Conservation (phyloP, 176 grass and related monocot species). For the Coix lacrymajobi region DNA sequence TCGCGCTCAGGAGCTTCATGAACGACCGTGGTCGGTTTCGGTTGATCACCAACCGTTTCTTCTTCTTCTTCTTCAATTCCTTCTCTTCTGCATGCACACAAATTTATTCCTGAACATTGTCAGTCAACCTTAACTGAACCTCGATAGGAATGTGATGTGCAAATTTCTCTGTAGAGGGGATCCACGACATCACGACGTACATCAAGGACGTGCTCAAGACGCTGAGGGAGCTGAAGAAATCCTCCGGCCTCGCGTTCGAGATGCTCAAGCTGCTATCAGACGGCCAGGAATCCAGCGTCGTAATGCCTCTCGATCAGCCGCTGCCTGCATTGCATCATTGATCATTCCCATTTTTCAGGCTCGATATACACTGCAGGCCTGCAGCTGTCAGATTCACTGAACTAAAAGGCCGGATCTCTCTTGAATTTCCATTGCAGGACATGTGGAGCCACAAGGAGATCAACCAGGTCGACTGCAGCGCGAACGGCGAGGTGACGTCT, state of each 20-base stretch:
- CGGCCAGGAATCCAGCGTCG: constrained; percentile 65
- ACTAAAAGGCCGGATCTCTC: background rate
- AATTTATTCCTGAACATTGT: too few species aligned
- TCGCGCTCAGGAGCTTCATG: constrained; percentile 67
- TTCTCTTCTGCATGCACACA: too few species aligned
- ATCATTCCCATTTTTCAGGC: background rate
- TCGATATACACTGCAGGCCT: background rate
- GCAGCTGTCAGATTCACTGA: background rate
- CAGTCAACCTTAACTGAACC: background rate
- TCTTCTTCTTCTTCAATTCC: too few species aligned
- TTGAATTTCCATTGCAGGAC: constrained; percentile 21
- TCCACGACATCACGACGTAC: constrained; percentile 52
- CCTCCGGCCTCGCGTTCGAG: constrained; percentile 54
- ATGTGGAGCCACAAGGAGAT: constrained; percentile 74
- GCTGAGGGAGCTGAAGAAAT: constrained; percentile 66
- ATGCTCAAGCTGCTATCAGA: constrained; percentile 75
- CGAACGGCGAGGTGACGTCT: constrained; percentile 52
- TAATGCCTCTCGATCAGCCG: background rate
- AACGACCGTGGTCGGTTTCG: constrained; percentile 39
- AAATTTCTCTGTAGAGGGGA: constrained; percentile 40
- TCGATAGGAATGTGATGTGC: background rate
- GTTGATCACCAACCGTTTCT: background rate
- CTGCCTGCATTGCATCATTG: background rate
- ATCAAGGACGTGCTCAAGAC: constrained; percentile 66
- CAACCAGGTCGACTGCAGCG: constrained; percentile 42